phyloP scores from a whole-genome alignment of 805 yeast genomes.

The Pichia sporocuriosa region DNA sequence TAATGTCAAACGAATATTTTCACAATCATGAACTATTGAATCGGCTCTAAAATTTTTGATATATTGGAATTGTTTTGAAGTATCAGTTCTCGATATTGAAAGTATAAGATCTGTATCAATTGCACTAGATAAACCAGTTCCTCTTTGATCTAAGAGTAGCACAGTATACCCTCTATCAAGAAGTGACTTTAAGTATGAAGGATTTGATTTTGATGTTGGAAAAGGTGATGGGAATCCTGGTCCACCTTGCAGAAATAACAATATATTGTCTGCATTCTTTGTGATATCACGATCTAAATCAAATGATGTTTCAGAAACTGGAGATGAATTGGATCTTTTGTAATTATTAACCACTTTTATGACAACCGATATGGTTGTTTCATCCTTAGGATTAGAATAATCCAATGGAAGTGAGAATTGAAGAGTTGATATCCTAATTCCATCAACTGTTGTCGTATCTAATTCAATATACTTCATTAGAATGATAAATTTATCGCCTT shows the following conservation, averaged over 20 bases:
- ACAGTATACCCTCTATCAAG: slow-evolving; percentile 19
- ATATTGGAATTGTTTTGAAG: slow-evolving; percentile 34
- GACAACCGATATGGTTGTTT: neutral
- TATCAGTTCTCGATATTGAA: slow-evolving; percentile 13
- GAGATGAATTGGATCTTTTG: neutral
- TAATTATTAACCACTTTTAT: neutral
- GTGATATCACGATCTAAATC: slow-evolving; percentile 18
- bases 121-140: slow-evolving; percentile 51
- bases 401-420: neutral
- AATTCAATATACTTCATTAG: neutral
- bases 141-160: slow-evolving; percentile 49
- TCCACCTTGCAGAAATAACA: slow-evolving; percentile 44
- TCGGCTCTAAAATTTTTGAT: slow-evolving; percentile 46
- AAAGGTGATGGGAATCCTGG: slow-evolving; percentile 42
- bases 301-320: slow-evolving; percentile 18
- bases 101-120: slow-evolving; percentile 31
- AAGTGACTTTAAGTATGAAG: slow-evolving; percentile 16
- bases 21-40: slow-evolving; percentile 45
- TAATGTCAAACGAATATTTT: slow-evolving; percentile 35
- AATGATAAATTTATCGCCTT: no score
- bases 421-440: neutral
- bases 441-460: neutral
- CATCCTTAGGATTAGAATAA: neutral
- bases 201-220: slow-evolving; percentile 14
- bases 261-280: slow-evolving; percentile 23